These are phyloP conservation scores for Amesomyces nigricolor DNA, from an alignment of 2,329 filamentous ascomycete genomes.

Conservation along the genomic window DNA sequence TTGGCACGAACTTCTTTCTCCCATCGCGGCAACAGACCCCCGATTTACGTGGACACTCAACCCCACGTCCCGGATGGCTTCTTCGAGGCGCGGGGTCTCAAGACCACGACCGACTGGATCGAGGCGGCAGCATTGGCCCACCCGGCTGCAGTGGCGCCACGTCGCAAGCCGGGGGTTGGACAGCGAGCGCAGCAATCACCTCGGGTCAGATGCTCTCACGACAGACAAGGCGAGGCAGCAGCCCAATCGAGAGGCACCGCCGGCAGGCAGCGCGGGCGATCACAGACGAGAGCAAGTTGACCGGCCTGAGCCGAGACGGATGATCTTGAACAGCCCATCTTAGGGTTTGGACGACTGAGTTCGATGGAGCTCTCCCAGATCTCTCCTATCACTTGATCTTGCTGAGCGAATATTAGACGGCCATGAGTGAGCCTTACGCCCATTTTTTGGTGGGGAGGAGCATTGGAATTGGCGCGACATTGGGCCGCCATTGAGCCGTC, in stretches of 20 bases:
- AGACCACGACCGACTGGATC: conserved; percentile 34
- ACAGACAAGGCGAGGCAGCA: conserved; percentile 25
- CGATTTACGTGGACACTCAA: conserved; percentile 15
- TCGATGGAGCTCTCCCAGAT: background rate
- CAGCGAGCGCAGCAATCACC: conserved; percentile 18
- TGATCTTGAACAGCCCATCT: background rate
- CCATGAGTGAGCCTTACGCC: conserved; percentile 11
- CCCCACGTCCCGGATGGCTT: conserved; percentile 25
- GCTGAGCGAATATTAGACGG: conserved; percentile 3
- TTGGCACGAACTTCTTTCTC: conserved; percentile 21
- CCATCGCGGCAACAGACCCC: conserved; percentile 15
- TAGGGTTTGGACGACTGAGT: background rate
- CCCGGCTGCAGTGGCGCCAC: conserved; percentile 36
- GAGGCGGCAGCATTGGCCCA: conserved; percentile 32
- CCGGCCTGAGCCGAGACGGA: background rate
- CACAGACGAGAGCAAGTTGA: conserved; percentile 4
- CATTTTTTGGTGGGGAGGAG: conserved; percentile 14
- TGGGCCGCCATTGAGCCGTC: conserved; percentile 21
- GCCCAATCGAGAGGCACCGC: conserved; percentile 11
- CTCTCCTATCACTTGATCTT: background rate
- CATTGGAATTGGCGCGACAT: conserved; percentile 18
- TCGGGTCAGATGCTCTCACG: conserved; percentile 22
- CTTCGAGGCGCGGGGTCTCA: conserved; percentile 26
- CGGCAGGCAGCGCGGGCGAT: conserved; percentile 6
- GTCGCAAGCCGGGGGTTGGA: conserved; percentile 29